phyloP scores from a whole-genome alignment of 768 basidiomycete species.

The Baorangia bicolor region DNA sequence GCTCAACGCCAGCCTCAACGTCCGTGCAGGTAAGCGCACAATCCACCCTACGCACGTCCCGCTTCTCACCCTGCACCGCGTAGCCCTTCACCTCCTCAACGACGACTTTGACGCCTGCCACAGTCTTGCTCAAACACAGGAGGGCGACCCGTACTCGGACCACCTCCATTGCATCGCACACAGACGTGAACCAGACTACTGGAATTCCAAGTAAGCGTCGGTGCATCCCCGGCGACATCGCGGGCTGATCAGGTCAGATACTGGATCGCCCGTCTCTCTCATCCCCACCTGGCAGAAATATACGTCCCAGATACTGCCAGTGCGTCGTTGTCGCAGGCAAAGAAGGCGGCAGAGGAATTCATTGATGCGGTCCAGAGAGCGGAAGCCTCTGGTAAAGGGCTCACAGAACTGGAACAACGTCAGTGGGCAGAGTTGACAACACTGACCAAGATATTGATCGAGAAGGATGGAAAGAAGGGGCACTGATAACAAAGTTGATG shows the following conservation, averaged over 20 bases:
- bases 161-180: constrained; percentile 24
- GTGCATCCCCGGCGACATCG: no score
- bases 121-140: constrained; percentile 18
- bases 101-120: constrained; percentile 20
- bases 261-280: constrained; percentile 17
- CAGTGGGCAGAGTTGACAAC: constrained; percentile 22
- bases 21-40: constrained; percentile 11
- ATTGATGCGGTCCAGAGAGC: constrained; percentile 14
- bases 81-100: constrained; percentile 23
- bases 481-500: background rate
- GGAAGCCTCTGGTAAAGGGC: constrained; percentile 6
- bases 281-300: constrained; percentile 17
- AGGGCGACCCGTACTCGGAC: constrained; percentile 22
- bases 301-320: constrained; percentile 6
- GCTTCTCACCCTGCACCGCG: background rate
- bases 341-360: constrained; percentile 5
- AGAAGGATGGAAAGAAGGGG: background rate
- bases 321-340: constrained; percentile 9
- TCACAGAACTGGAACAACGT: constrained; percentile 15
- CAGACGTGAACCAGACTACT: constrained; percentile 26
- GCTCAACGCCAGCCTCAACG: constrained; percentile 11
- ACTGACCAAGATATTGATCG: constrained; percentile 18
- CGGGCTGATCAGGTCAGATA: constrained; percentile 7
- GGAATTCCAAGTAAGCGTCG: constrained; percentile 9
- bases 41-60: background rate